phyloP scores from a whole-genome alignment of 306 rosid species.

The Glycyrrhiza uralensis region DNA sequence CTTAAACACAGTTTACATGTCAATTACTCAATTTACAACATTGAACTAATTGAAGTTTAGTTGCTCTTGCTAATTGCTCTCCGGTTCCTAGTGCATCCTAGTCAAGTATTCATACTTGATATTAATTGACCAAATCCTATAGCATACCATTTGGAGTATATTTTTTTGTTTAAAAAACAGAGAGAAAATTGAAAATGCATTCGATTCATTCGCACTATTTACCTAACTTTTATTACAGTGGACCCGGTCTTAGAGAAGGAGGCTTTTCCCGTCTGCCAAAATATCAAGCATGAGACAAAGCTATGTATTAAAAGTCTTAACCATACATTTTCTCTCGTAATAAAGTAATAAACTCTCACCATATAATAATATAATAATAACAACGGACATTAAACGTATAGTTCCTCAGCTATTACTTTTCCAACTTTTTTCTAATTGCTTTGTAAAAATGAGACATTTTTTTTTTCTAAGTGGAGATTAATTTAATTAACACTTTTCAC shows the following conservation, averaged over 20 bases:
- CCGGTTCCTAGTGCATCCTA: neutral
- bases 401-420: neutral
- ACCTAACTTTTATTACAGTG: neutral
- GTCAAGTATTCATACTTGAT: neutral
- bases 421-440: neutral
- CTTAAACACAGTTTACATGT: neutral
- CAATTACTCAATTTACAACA: neutral
- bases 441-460: neutral
- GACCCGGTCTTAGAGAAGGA: neutral
- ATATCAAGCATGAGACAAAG: neutral
- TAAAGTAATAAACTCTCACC: neutral
- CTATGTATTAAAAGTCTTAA: neutral
- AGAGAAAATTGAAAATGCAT: neutral
- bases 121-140: constrained; percentile 6
- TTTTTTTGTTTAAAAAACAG: neutral
- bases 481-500: neutral
- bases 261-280: neutral
- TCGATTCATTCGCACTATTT: constrained; percentile 1
- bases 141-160: too few relatives aligned
- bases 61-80: neutral
- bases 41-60: neutral
- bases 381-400: neutral
- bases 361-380: too few relatives aligned
- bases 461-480: neutral
- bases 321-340: accelerated